Base-by-base conservation (phyloP, 805 yeast species). In the Nakazawaea siamensis region DNA sequence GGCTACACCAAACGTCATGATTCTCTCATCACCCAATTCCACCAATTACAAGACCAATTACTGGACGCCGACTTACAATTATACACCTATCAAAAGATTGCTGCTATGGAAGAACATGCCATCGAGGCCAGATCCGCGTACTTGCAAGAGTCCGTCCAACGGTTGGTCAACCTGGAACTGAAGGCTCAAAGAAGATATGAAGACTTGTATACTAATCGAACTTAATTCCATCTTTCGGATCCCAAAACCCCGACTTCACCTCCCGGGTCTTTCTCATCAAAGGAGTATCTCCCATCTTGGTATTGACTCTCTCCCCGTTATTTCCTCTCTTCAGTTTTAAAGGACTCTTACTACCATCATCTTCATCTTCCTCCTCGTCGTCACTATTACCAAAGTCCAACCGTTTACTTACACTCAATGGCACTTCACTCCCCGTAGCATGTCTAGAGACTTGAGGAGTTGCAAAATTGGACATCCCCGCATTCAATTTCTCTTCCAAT, bases 401-500 rank as follows among this genome's bases (percentile, higher is more conserved):
- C 24, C 10, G 11, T 11, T 21, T 21, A n/a, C n/a, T n/a, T n/a
- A n/a, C n/a, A n/a, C n/a, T n/a, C n/a, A n/a, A n/a, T n/a, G n/a
- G n/a, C n/a, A n/a, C n/a, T n/a, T n/a, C n/a, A n/a, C n/a, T n/a
- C n/a, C n/a, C n/a, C n/a, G n/a, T n/a, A n/a, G n/a, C n/a, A n/a
- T n/a, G n/a, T n/a, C n/a, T n/a, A n/a, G n/a, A n/a, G n/a, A n/a
- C n/a, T n/a, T n/a, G n/a, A n/a, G n/a, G n/a, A n/a, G n/a, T n/a
- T n/a, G n/a, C n/a, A n/a, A n/a, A n/a, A n/a, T n/a, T n/a, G n/a
- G n/a, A n/a, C n/a, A n/a, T n/a, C n/a, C n/a, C n/a, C n/a, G n/a
- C 27, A 19, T 43, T 41, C 19, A 43, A 34, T 15, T 24, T 18
- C 18, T 28, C 12, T 42, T 75, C 80, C 12, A 76, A 52, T 17